Evolutionary conservation across 2,329 filamentous ascomycete genomes (phyloP), one percentile per base, ranked within the genome.

Genomic region (Lecanicillium sp.): DNA sequence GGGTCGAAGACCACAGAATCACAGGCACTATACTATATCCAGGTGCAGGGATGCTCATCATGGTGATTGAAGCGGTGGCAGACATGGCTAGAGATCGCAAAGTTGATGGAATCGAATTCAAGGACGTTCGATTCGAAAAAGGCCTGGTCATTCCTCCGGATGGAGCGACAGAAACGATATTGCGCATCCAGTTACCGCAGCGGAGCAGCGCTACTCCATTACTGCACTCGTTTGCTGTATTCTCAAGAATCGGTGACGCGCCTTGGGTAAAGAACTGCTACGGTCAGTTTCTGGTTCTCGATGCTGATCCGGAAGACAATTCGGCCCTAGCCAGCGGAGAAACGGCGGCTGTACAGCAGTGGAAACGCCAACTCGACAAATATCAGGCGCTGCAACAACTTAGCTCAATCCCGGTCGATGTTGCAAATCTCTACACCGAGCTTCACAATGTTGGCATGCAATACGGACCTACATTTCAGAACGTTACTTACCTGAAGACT

Each of bases 1-100:
- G 71, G 72, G 48, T 74, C 2, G 38, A 44, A 1, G 63, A 72
- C 37, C 70, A 75, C 42, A 44, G 55, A 11, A 45, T 60, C 21
- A 69, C 53, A 56, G 19, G 51, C 49, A 48, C 63, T 5, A 57
- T 64, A 15, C 56, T 73, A 2, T 70, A 69, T 37, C 69, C 70
- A 1, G 60, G 45, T 14, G 61, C 68, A 3, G 65, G 58, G 0
- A 70, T 66, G 50, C 26, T 69, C 3, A 49, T 56, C 15, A 64
- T 65, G 58, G 63, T 57, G 8, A 52, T 55, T 1, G 63, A 68
- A 49, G 66, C 63, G 4, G 46, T 52, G 1, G 36, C 48, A 2
- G 52, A 56, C 29, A 29, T 47, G 4, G 44, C 35, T 11, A n/a
- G 27, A 43, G 3, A 27, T 24, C 4, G 29, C 14, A 3, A 24